These are phyloP conservation scores for Botrytis galanthina DNA, from an alignment of 2,329 filamentous ascomycete genomes.

Conservation along the genomic window DNA sequence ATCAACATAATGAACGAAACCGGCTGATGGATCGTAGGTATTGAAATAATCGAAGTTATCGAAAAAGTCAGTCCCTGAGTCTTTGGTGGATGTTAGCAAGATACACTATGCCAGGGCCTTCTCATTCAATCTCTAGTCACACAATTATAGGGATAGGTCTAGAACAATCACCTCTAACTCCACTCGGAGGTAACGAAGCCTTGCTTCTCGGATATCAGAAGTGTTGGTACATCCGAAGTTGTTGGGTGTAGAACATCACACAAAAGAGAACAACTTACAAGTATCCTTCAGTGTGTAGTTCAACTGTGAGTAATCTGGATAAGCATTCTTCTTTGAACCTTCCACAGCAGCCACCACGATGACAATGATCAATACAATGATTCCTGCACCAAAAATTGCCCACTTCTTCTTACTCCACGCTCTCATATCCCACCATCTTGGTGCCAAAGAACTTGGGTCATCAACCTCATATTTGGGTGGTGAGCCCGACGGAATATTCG, in stretches of 20 bases:
- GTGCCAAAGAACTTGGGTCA: conserved; percentile 23
- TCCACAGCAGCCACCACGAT: conserved; percentile 47
- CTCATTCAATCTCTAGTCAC: neutral
- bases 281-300: conserved; percentile 44
- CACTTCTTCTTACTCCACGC: conserved; percentile 55
- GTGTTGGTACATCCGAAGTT: neutral
- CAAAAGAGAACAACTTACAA: conserved; percentile 34
- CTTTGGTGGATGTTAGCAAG: conserved; percentile 23
- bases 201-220: neutral
- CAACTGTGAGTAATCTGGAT: conserved; percentile 45
- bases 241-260: neutral
- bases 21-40: conserved; percentile 44
- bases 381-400: conserved; percentile 43
- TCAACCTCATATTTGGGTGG: conserved; percentile 30
- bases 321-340: conserved; percentile 41
- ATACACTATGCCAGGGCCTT: neutral
- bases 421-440: conserved; percentile 47
- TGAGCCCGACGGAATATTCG: conserved; percentile 17
- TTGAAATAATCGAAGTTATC: conserved; percentile 47
- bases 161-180: neutral
- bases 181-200: neutral
- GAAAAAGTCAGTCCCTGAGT: conserved; percentile 44
- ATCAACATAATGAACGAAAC: conserved; percentile 48
- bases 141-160: neutral
- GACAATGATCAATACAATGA: conserved; percentile 45